A percentile compares a stretch with the other conserved stretches of the same genome.
Evolutionary conservation across 1,284 basidiomycete genomes (phyloP).

Genomic region (Ceratobasidium sp.): DNA sequence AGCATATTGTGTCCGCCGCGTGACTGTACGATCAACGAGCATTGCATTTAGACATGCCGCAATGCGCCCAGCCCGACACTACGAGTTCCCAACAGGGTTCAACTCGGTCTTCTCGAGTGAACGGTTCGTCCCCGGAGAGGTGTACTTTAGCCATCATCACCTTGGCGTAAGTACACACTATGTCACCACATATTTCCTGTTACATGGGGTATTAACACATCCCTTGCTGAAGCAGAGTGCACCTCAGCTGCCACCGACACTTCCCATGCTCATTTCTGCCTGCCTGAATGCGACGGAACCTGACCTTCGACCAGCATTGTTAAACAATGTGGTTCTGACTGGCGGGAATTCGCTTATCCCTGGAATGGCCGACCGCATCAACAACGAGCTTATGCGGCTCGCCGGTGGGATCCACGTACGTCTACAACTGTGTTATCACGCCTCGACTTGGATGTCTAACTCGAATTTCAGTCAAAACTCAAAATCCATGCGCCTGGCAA

Average conservation of each 20-base stretch:
- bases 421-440: slow-evolving; percentile 38
- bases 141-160: slow-evolving; percentile 86
- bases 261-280: slow-evolving; percentile 81
- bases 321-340: slow-evolving; percentile 93
- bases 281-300: slow-evolving; percentile 89
- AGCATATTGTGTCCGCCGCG: slow-evolving; percentile 50
- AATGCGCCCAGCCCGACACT: slow-evolving; percentile 69
- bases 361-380: slow-evolving; percentile 87
- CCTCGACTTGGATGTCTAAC: slow-evolving; percentile 54
- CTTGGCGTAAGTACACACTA: slow-evolving; percentile 68
- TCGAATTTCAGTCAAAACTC: slow-evolving; percentile 57
- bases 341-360: slow-evolving; percentile 90
- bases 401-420: slow-evolving; percentile 75
- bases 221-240: slow-evolving; percentile 46
- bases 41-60: slow-evolving; percentile 61
- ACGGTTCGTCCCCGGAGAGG: slow-evolving; percentile 87
- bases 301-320: slow-evolving; percentile 88
- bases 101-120: slow-evolving; percentile 86
- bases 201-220: slow-evolving; percentile 35
- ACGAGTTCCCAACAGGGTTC: slow-evolving; percentile 97
- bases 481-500: slow-evolving; percentile 94
- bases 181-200: slow-evolving; percentile 11
- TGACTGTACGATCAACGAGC: not conserved
- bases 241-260: slow-evolving; percentile 74
- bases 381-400: slow-evolving; percentile 78